Evolutionary conservation across 2,329 filamentous ascomycete species (phyloP).

Genomic region (Cercospora nicotianae): DNA sequence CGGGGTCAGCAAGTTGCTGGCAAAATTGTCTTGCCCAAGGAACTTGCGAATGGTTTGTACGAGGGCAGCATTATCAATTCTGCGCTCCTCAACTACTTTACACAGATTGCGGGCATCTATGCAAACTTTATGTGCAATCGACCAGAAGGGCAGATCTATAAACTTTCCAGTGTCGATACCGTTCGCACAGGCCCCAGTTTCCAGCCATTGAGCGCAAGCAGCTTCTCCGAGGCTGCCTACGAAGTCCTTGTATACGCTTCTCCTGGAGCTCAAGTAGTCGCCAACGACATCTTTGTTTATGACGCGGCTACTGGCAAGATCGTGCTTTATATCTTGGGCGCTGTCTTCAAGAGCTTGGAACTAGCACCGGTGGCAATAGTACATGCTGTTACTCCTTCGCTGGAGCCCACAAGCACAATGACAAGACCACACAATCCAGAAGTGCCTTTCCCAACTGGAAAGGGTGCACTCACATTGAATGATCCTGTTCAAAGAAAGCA

Average conservation of each 20-base stretch:
- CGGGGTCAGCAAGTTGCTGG: constrained; percentile 1
- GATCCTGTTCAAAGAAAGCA: neutral
- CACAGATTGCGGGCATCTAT: constrained; percentile 8
- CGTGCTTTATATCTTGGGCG: constrained; percentile 8
- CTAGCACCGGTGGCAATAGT: neutral
- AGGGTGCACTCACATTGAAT: neutral
- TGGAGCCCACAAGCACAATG: neutral
- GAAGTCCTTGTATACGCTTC: constrained; percentile 9
- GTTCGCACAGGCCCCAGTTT: neutral
- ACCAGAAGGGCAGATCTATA: neutral
- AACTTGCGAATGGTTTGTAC: neutral
- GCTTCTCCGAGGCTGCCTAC: neutral
- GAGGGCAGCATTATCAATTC: constrained; percentile 3
- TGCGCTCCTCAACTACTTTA: constrained; percentile 3
- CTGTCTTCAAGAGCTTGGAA: neutral
- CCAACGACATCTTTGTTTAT: constrained; percentile 14
- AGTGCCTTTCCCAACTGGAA: neutral
- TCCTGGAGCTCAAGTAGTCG: neutral
- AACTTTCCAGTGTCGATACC: neutral
- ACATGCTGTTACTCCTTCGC: neutral
- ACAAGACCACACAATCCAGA: neutral
- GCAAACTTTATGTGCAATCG: constrained; percentile 1
- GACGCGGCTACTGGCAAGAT: constrained; percentile 5
- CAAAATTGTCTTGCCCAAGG: constrained; percentile 7
- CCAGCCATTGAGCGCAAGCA: neutral